Conservation (phyloP, 371 early-diverging fungal genomes). For the Nematocida displodere region DNA sequence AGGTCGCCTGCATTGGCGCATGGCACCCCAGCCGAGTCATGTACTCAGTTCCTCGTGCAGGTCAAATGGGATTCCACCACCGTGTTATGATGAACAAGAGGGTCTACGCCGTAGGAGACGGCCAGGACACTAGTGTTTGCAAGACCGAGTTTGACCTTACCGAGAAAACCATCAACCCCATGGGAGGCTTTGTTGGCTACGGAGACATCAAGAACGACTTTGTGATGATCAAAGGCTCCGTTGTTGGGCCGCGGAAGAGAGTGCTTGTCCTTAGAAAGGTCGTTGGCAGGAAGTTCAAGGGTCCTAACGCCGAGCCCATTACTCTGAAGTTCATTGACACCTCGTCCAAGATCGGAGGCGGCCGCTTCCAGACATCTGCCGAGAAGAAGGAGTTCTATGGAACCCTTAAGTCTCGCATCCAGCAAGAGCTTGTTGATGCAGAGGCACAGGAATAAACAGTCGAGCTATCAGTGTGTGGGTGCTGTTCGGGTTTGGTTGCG, state of each 20-base stretch:
- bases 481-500: too few relatives aligned
- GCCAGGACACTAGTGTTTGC: conserved; percentile 72
- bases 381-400: conserved; percentile 92
- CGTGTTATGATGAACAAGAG: conserved; percentile 99
- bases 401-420: conserved; percentile 64
- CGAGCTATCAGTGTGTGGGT: too few relatives aligned
- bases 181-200: conserved; percentile 99
- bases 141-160: conserved; percentile 95
- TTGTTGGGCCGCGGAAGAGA: conserved; percentile 92
- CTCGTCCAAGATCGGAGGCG: conserved; percentile 97
- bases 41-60: conserved; percentile 97
- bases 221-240: conserved; percentile 95
- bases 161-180: conserved; percentile 87
- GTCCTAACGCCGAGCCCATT: conserved; percentile 87
- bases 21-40: conserved; percentile 99
- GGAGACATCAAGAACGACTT: conserved; percentile 94
- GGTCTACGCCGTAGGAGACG: conserved; percentile 94
- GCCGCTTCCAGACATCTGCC: conserved; percentile 96
- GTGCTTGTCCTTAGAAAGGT: conserved; percentile 96
- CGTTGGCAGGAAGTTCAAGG: conserved; percentile 80
- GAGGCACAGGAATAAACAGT: too few relatives aligned
- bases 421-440: too few relatives aligned
- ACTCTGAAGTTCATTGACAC: conserved; percentile 95
- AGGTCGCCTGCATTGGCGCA: conserved; percentile 99
- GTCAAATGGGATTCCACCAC: conserved; percentile 99